Base-by-base conservation (phyloP, 116 monocot genomes). In the Zostera marina region DNA sequence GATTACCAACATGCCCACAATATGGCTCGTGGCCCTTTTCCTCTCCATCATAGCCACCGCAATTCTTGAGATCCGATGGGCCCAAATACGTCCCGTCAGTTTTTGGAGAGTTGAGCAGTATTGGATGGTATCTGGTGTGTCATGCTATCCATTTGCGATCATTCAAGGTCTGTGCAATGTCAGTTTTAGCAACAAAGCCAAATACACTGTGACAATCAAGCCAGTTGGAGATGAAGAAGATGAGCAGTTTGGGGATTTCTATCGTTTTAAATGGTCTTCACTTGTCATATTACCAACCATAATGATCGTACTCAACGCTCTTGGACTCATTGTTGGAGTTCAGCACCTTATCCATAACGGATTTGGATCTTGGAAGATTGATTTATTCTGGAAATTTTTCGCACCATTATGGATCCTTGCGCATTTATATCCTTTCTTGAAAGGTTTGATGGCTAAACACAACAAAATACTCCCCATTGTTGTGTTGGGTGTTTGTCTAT, bases 41-140 rank as follows among this genome's bases (percentile, higher is more conserved):
- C 42, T 90, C 59, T 90, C 90, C 54, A 90, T 84, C 61, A 81
- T 84, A 17, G 84, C 90, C 11, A 90, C 90, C 8, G 90, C 84
- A 15, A 90, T 90, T 14, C 61, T 90, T 42, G 90, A 90, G 62
- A 90, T 90, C 84, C 73, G 83, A 56, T 90, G 90, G 90, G 84
- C 84, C 38, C 81, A 84, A 9, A 84, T 90, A 9, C 76, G 90
- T 8, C 84, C 84, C 9, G 83, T 84, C 8, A 84, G 84, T 43
- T 90, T 84, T 84, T 90, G 84, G 89, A 80, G 89, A 57, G 84
- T 84, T 42, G 90, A 90, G 74, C 61, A 61, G 24, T 65, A 54
- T 42, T 84, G 84, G 84, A 82, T 88, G 58, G 79, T 88, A 9
- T 84, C 84, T 15, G 90, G 90, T 41, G 79, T 84, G 17, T 90